Percentiles rank a stretch among this genome's conserved stretches.
Evolutionary conservation across 768 basidiomycete genomes (phyloP).

Genomic region (Pleurotus sapidus): DNA sequence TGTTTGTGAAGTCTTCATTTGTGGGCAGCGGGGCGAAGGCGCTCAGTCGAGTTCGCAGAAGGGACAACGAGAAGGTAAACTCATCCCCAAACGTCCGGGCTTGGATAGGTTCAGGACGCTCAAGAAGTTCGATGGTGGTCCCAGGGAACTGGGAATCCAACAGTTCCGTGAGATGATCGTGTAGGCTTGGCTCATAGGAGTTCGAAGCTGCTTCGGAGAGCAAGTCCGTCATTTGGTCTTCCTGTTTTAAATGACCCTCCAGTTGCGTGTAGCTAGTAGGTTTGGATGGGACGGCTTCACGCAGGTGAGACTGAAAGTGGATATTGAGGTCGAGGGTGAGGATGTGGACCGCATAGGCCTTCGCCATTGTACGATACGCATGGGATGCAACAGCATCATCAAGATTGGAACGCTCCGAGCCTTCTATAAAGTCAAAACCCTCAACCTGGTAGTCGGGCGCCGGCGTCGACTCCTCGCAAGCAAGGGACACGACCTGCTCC

Average conservation of each 20-base stretch:
- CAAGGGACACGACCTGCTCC: constrained; percentile 62
- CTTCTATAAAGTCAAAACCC: constrained; percentile 45
- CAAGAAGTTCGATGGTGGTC: constrained; percentile 63
- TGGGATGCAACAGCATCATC: constrained; percentile 63
- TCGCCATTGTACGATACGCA: constrained; percentile 67
- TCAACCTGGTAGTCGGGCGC: constrained; percentile 64
- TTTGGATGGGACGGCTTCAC: constrained; percentile 36
- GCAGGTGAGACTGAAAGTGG: constrained; percentile 41
- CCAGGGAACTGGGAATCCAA: constrained; percentile 53
- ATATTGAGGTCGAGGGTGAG: constrained; percentile 73
- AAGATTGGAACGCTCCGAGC: constrained; percentile 46
- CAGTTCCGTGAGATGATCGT: constrained; percentile 54
- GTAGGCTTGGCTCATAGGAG: constrained; percentile 69
- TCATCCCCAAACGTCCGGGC: constrained; percentile 79
- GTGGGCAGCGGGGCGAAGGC: constrained; percentile 33
- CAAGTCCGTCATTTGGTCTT: constrained; percentile 64
- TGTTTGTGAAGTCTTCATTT: constrained; percentile 37
- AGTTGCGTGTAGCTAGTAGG: constrained; percentile 61
- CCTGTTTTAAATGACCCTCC: constrained; percentile 51
- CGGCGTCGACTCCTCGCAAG: constrained; percentile 69
- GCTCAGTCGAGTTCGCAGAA: constrained; percentile 60
- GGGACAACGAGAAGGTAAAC: constrained; percentile 66
- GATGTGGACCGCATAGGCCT: constrained; percentile 74
- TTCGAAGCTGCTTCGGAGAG: constrained; percentile 68
- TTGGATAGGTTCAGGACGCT: constrained; percentile 53